Conservation (phyloP, 1,284 basidiomycete species). For the Mycena sp. region DNA sequence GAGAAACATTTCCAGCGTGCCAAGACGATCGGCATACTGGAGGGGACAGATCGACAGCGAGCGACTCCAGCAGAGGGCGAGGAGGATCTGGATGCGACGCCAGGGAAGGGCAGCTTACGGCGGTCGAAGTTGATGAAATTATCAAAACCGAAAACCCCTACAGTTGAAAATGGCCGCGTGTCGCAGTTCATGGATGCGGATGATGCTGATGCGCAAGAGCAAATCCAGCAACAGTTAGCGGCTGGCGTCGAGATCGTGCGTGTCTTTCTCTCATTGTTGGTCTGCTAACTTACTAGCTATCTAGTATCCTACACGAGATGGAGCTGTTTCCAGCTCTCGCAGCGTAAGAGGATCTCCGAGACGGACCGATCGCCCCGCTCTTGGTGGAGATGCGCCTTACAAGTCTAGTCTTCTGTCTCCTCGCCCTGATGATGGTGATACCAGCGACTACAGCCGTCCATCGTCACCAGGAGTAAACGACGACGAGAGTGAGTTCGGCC, state of each 20-base stretch:
- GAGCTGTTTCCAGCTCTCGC: constrained; percentile 66
- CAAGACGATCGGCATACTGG: constrained; percentile 88
- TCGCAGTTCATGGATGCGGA: constrained; percentile 95
- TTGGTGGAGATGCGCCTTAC: constrained; percentile 50
- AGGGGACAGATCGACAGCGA: constrained; percentile 57
- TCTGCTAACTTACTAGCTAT: neutral
- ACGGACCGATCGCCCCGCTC: constrained; percentile 53
- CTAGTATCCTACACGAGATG: constrained; percentile 66
- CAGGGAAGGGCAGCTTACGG: constrained; percentile 58
- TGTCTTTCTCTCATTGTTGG: constrained; percentile 24
- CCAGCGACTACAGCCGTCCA: constrained; percentile 65
- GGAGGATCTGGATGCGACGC: constrained; percentile 61
- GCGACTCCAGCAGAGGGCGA: constrained; percentile 45
- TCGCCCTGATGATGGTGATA: constrained; percentile 60
- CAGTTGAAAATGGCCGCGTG: constrained; percentile 61
- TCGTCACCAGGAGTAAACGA: constrained; percentile 27
- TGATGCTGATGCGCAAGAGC: constrained; percentile 85
- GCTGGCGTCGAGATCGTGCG: constrained; percentile 78
- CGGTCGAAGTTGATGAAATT: constrained; percentile 44
- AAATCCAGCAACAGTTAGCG: constrained; percentile 84
- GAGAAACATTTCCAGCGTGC: constrained; percentile 87
- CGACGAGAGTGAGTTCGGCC: constrained; percentile 53
- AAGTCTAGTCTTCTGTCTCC: constrained; percentile 54
- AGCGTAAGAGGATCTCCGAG: constrained; percentile 74
- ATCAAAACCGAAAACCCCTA: constrained; percentile 48